Evolutionary conservation across 371 early-diverging fungal genomes (phyloP).

Genomic region (Coemansia sp.): DNA sequence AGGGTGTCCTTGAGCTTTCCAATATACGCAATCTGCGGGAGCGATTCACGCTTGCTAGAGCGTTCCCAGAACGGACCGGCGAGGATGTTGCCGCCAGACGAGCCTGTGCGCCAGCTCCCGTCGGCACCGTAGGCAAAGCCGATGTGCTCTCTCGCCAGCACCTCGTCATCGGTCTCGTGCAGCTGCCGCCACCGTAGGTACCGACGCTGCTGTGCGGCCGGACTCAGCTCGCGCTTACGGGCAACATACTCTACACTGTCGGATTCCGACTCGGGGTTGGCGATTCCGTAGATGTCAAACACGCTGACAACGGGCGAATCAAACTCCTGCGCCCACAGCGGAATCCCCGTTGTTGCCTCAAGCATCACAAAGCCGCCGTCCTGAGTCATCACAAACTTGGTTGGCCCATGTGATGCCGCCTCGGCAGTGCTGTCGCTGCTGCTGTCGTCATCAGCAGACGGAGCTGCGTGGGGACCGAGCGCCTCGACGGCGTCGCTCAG

Average conservation of each 20-base stretch:
- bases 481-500: slow-evolving; percentile 45
- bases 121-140: slow-evolving; percentile 6
- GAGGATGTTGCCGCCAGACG: slow-evolving; percentile 41
- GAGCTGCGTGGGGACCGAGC: slow-evolving; percentile 9
- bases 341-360: slow-evolving; percentile 42
- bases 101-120: slow-evolving; percentile 30
- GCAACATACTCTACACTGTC: slow-evolving; percentile 30
- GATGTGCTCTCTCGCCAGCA: slow-evolving; percentile 6
- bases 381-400: slow-evolving; percentile 53
- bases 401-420: slow-evolving; percentile 34
- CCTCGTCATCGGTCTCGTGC: slow-evolving; percentile 24
- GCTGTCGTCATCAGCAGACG: slow-evolving; percentile 13
- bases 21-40: slow-evolving; percentile 53
- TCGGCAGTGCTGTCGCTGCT: too few relatives aligned
- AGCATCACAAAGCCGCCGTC: slow-evolving; percentile 51
- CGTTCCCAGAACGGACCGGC: slow-evolving; percentile 49
- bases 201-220: slow-evolving; percentile 43
- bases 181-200: slow-evolving; percentile 33
- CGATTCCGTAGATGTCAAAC: slow-evolving; percentile 51
- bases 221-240: slow-evolving; percentile 38
- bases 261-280: background rate
- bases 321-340: slow-evolving; percentile 49
- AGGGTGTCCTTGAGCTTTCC: slow-evolving; percentile 60
- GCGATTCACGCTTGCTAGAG: slow-evolving; percentile 2
- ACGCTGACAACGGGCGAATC: slow-evolving; percentile 48